These are phyloP conservation scores for Eutrema yunnanense DNA, from an alignment of 345 rosid genomes.

Conservation along the genomic window DNA sequence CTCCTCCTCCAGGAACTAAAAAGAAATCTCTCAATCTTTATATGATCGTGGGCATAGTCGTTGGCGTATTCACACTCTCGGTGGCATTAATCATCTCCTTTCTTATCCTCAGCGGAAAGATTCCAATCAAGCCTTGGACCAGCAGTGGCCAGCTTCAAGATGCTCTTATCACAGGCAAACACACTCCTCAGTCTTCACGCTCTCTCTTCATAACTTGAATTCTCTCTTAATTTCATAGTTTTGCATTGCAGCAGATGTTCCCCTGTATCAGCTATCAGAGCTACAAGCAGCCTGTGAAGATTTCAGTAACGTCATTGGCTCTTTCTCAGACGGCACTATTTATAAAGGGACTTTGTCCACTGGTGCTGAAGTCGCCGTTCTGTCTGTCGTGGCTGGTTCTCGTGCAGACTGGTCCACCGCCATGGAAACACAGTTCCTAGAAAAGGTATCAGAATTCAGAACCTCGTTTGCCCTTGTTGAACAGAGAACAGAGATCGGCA, in stretches of 20 bases:
- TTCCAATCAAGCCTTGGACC: constrained; percentile 80
- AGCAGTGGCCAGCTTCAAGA: constrained; percentile 85
- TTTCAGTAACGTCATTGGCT: constrained; percentile 86
- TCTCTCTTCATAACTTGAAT: not conserved
- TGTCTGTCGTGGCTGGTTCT: constrained; percentile 46
- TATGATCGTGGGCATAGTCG: constrained; percentile 23
- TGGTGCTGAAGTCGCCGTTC: constrained; percentile 87
- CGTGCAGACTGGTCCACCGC: constrained; percentile 58
- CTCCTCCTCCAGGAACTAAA: not conserved
- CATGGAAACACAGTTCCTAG: constrained; percentile 60
- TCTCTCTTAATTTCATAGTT: not conserved
- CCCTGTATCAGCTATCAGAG: constrained; percentile 73
- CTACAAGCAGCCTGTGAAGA: constrained; percentile 94
- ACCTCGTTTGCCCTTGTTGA: not conserved
- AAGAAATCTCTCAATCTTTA: not conserved
- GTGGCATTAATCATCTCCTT: constrained; percentile 33
- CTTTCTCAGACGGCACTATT: constrained; percentile 55
- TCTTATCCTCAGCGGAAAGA: constrained; percentile 47
- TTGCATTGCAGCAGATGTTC: constrained; percentile 53
- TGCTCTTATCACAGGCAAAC: constrained; percentile 68
- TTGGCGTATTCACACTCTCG: constrained; percentile 36
- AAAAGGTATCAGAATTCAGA: constrained; percentile 52
- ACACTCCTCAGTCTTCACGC: not conserved
- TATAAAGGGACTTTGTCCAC: constrained; percentile 92
- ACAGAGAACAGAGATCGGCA: not conserved